phyloP scores from a whole-genome alignment of 1,139 yeast species.

The Ogataea hybrid region DNA sequence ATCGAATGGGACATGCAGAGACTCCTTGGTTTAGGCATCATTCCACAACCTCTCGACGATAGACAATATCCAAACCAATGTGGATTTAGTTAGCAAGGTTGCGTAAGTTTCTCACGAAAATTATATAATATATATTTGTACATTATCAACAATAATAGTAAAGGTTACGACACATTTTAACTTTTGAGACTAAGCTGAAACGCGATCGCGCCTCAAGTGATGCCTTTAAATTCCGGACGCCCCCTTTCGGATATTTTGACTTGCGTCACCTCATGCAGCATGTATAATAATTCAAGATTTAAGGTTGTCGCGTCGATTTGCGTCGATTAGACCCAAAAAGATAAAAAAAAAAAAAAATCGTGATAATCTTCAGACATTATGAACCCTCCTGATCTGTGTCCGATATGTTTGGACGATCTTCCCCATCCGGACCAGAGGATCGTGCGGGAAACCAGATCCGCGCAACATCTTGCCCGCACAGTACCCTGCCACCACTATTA shows the following conservation, averaged over 20 bases:
- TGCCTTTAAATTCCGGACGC: slow-evolving; percentile 2
- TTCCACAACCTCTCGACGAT: slow-evolving; percentile 59
- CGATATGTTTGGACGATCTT: slow-evolving; percentile 28
- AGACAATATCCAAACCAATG: slow-evolving; percentile 41
- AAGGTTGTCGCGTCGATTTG: background rate
- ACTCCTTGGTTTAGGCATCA: slow-evolving; percentile 46
- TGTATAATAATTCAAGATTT: background rate
- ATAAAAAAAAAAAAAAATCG: background rate
- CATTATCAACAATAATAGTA: background rate
- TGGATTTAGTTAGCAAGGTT: slow-evolving; percentile 20
- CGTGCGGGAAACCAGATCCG: slow-evolving; percentile 22
- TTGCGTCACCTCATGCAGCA: background rate
- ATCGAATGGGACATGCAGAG: slow-evolving; percentile 63
- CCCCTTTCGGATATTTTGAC: background rate
- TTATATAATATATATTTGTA: background rate
- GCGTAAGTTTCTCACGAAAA: background rate
- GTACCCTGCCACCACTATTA: slow-evolving; percentile 29
- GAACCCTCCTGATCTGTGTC: slow-evolving; percentile 20
- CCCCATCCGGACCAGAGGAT: slow-evolving; percentile 17
- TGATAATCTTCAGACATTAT: background rate
- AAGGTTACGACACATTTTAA: background rate
- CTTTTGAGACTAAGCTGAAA: background rate
- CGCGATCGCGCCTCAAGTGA: background rate
- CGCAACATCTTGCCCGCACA: slow-evolving; percentile 27
- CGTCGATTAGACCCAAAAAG: slow-evolving; percentile 1